These are phyloP conservation scores for Ceratobasidium sp. DNA, from an alignment of 1,284 basidiomycete species.

Conservation along the genomic window DNA sequence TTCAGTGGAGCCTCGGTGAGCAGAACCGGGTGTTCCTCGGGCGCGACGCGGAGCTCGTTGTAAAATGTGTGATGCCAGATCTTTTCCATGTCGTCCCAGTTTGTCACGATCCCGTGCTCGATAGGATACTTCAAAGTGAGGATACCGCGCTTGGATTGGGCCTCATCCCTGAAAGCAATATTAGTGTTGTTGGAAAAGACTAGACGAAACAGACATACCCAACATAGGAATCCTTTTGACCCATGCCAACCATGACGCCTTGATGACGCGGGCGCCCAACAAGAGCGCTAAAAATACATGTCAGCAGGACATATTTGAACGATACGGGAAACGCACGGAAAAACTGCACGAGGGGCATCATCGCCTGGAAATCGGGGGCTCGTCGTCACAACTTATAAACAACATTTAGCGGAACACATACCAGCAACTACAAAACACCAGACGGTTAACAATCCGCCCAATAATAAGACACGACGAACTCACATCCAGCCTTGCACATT, in stretches of 20 bases:
- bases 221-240: conserved; percentile 64
- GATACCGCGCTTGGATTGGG: conserved; percentile 95
- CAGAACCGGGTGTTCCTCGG: conserved; percentile 75
- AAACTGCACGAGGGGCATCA: conserved; percentile 69
- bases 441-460: conserved; percentile 44
- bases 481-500: conserved; percentile 64
- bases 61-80: conserved; percentile 83
- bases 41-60: conserved; percentile 78
- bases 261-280: conserved; percentile 70
- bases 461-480: conserved; percentile 45
- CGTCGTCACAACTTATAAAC: not conserved
- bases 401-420: conserved; percentile 24
- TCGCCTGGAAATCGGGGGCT: conserved; percentile 56
- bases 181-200: not conserved
- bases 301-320: too few relatives aligned
- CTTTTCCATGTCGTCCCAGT: conserved; percentile 71
- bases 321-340: conserved; percentile 56
- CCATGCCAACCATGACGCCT: conserved; percentile 68
- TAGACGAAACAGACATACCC: conserved; percentile 51
- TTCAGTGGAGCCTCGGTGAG: conserved; percentile 72
- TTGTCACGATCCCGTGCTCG: conserved; percentile 66
- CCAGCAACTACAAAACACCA: conserved; percentile 42
- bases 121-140: conserved; percentile 78
- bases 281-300: too few relatives aligned
- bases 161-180: conserved; percentile 72